phyloP scores from a whole-genome alignment of 2,329 filamentous ascomycete species.

The Aspergillus tubingensis region DNA sequence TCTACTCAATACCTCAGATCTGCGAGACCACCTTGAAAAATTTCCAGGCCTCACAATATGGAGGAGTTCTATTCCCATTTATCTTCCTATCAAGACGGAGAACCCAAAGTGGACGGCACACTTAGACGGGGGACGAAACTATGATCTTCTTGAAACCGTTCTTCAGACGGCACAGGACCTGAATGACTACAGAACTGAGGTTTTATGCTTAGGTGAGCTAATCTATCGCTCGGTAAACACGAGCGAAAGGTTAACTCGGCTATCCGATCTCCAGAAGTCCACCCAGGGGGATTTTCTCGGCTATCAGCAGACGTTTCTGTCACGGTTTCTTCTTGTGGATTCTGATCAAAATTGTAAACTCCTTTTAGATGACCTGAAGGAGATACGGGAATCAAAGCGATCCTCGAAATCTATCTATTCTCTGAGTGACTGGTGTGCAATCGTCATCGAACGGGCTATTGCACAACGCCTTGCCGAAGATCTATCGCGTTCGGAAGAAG shows the following conservation, averaged over 20 bases:
- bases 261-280: neutral
- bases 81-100: neutral
- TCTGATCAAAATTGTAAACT: too few species aligned
- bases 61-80: neutral
- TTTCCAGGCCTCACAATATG: neutral
- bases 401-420: accelerated
- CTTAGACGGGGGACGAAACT: neutral
- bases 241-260: neutral
- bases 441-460: neutral
- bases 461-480: neutral
- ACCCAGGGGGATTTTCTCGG: neutral
- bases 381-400: neutral
- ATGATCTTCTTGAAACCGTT: neutral
- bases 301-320: neutral
- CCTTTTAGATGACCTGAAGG: neutral
- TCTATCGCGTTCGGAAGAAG: neutral
- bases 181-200: neutral
- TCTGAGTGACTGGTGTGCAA: neutral
- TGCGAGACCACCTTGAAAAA: neutral
- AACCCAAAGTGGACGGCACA: neutral
- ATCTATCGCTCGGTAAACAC: neutral
- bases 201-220: neutral
- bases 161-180: neutral
- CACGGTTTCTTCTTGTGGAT: neutral
- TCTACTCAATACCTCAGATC: neutral